Percentiles rank a stretch among this genome's conserved stretches.
These are phyloP conservation scores for Paratinospora sagittata DNA, from an alignment of 164 flowering plant genomes.

Conservation along the genomic window DNA sequence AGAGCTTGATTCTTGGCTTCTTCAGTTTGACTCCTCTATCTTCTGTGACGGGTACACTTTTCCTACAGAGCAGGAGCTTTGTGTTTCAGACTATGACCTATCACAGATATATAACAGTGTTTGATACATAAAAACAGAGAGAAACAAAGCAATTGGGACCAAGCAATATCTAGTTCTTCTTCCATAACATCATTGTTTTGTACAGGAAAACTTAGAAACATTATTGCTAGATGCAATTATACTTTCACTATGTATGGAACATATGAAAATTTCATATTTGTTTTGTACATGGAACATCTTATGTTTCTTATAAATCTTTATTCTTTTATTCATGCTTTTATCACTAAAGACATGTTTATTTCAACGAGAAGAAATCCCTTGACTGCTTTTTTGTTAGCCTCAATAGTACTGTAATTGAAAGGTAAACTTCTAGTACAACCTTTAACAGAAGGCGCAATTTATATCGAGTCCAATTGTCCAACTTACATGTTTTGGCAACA, in stretches of 20 bases:
- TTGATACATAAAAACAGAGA: not conserved
- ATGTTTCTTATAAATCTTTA: too few relatives aligned
- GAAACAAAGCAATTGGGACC: not conserved
- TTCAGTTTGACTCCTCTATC: slow-evolving; percentile 21
- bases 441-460: not conserved
- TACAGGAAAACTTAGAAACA: slow-evolving; percentile 6
- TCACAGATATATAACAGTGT: slow-evolving; percentile 16
- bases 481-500: not conserved
- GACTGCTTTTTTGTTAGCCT: not conserved
- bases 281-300: not conserved
- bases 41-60: slow-evolving; percentile 11
- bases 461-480: not conserved
- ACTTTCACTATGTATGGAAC: not conserved
- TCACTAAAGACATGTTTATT: not conserved
- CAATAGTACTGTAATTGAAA: not conserved
- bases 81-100: slow-evolving; percentile 30
- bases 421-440: not conserved
- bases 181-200: not conserved
- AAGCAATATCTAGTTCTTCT: not conserved
- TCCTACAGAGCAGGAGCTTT: slow-evolving; percentile 21
- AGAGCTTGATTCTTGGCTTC: slow-evolving; percentile 27
- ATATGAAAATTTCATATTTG: not conserved
- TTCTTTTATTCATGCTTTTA: too few relatives aligned
- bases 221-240: not conserved
- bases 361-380: not conserved